These are phyloP conservation scores for Geranium rotundifolium DNA, from an alignment of 345 rosid genomes.

Conservation along the genomic window DNA sequence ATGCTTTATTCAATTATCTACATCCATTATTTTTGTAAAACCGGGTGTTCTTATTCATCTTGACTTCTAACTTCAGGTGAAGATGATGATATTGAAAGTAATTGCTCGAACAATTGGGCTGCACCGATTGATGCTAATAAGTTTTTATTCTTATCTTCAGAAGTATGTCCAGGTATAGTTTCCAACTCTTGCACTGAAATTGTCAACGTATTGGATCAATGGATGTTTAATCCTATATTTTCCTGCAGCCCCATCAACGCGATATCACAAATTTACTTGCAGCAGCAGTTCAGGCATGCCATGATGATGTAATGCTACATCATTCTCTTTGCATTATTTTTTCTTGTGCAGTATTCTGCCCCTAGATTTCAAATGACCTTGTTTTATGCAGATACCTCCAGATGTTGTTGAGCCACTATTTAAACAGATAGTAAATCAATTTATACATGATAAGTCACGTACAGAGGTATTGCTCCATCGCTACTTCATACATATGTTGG, in stretches of 20 bases:
- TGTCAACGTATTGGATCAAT: background rate
- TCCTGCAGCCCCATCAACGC: constrained; percentile 81
- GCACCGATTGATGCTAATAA: constrained; percentile 65
- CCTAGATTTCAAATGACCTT: constrained; percentile 7
- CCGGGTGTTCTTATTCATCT: background rate
- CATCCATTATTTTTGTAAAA: background rate
- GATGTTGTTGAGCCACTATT: constrained; percentile 97
- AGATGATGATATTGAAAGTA: constrained; percentile 87
- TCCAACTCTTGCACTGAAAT: constrained; percentile 7
- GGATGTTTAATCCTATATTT: background rate
- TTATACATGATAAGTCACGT: constrained; percentile 85
- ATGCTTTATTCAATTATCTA: no score
- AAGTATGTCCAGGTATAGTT: constrained; percentile 65
- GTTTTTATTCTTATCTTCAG: constrained; percentile 70
- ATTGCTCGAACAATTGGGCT: constrained; percentile 87
- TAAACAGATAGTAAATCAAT: constrained; percentile 84
- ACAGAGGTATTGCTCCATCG: constrained; percentile 50
- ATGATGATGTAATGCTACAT: constrained; percentile 28
- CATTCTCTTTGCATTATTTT: constrained; percentile 1
- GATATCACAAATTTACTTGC: constrained; percentile 89
- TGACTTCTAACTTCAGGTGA: constrained; percentile 38
- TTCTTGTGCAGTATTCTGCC: background rate
- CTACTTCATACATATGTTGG: background rate
- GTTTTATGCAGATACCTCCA: constrained; percentile 64
- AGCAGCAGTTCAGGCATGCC: constrained; percentile 94